These are phyloP conservation scores for Haematococcus sp. DNA, from an alignment of 139 green algal species.

Conservation along the genomic window DNA sequence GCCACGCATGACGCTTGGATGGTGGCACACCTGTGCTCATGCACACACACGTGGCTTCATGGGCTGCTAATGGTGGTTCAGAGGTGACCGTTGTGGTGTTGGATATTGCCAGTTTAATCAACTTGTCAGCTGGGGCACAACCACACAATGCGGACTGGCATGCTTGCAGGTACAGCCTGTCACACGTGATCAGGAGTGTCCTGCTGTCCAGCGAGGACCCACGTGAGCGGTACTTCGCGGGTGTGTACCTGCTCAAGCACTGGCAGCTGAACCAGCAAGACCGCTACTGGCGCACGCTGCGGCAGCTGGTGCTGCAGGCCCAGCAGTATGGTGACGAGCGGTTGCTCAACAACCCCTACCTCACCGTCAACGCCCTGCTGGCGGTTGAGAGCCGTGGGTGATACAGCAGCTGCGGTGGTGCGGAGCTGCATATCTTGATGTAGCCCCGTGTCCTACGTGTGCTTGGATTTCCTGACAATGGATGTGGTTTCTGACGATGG, in stretches of 20 bases:
- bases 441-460: no score
- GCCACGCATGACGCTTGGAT: no score
- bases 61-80: no score
- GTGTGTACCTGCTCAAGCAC: slow-evolving; percentile 55
- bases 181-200: slow-evolving; percentile 28
- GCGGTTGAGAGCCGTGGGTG: slow-evolving; percentile 15
- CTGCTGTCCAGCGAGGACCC: slow-evolving; percentile 31
- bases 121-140: background rate
- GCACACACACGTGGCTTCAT: no score
- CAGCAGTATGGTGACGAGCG: slow-evolving; percentile 65
- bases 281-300: slow-evolving; percentile 57
- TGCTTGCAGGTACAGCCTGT: slow-evolving; percentile 29
- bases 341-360: slow-evolving; percentile 67
- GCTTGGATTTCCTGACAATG: no score
- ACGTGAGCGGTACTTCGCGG: slow-evolving; percentile 38
- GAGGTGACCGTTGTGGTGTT: no score
- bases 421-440: no score
- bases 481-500: no score
- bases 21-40: no score
- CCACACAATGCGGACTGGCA: no score
- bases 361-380: slow-evolving; percentile 47
- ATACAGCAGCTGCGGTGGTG: no score
- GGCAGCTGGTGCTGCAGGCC: slow-evolving; percentile 54
- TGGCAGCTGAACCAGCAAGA: slow-evolving; percentile 50
- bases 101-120: no score